phyloP scores from a whole-genome alignment of 805 yeast genomes.

The Jamesozyma hellenica region DNA sequence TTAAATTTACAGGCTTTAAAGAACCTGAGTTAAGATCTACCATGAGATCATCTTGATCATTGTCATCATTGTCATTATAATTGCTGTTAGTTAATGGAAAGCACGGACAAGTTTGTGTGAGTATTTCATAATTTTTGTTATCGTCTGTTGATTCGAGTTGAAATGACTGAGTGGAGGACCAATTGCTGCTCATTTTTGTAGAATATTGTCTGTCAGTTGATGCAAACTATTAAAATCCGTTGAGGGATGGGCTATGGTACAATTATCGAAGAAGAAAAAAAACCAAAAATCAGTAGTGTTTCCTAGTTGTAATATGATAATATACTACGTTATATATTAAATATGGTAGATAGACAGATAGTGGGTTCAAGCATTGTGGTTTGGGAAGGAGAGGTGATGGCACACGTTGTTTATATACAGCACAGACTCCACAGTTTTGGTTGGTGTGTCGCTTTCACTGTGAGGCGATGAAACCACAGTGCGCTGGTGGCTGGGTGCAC shows the following conservation, averaged over 20 bases:
- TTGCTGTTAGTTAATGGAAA: neutral
- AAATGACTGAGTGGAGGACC: neutral
- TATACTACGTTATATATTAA: too few relatives aligned
- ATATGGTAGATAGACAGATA: too few relatives aligned
- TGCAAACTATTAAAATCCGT: too few relatives aligned
- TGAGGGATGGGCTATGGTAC: too few relatives aligned
- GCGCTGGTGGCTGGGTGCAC: neutral
- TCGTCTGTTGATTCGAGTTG: neutral
- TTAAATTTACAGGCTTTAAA: slow-evolving; percentile 19
- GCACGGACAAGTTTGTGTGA: neutral
- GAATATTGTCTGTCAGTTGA: too few relatives aligned
- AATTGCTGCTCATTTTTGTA: neutral
- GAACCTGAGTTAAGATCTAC: slow-evolving; percentile 27
- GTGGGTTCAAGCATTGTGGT: too few relatives aligned
- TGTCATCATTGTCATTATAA: neutral
- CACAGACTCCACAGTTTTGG: too few relatives aligned
- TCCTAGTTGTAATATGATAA: too few relatives aligned
- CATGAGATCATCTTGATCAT: slow-evolving; percentile 21
- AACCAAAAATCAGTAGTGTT: too few relatives aligned
- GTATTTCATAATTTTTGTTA: neutral
- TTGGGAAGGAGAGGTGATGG: neutral
- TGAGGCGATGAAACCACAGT: neutral
- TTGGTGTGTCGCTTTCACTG: too few relatives aligned
- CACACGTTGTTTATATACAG: neutral
- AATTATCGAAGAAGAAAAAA: too few relatives aligned